phyloP scores from a whole-genome alignment of 257 asterid genomes.

The Solanum habrochaites region DNA sequence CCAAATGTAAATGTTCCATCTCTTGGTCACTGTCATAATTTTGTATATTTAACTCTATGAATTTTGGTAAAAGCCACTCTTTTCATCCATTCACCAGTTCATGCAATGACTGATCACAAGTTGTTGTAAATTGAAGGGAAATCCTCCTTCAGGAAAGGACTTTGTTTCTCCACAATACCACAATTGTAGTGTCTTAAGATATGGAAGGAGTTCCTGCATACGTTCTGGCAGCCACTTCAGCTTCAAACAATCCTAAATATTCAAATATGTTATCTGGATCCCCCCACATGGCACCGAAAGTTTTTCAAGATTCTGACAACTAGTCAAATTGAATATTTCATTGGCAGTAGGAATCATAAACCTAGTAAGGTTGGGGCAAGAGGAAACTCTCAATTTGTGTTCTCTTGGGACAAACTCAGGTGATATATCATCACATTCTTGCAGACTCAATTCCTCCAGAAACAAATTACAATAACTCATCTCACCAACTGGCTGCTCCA shows the following conservation, averaged over 20 bases:
- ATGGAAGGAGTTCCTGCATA: not conserved
- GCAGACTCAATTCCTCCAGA: rapidly evolving
- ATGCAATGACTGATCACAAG: not conserved
- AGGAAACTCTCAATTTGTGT: not conserved
- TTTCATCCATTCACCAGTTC: no score
- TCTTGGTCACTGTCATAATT: no score
- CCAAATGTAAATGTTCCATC: no score
- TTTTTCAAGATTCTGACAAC: not conserved
- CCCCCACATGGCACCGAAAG: not conserved
- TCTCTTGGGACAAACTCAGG: not conserved
- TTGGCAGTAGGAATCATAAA: not conserved
- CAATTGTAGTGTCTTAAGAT: not conserved
- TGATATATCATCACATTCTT: not conserved
- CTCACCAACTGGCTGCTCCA: not conserved
- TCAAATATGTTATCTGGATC: not conserved
- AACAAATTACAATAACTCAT: no score
- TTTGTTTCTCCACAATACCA: not conserved
- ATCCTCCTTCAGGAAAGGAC: not conserved
- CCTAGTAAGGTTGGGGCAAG: not conserved
- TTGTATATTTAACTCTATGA: no score
- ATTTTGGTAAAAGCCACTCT: no score
- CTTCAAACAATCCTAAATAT: not conserved
- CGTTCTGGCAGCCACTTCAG: not conserved
- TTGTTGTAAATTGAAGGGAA: not conserved
- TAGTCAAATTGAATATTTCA: not conserved